These are phyloP conservation scores for Capronia coronata DNA, from an alignment of 2,329 filamentous ascomycete genomes.

Conservation along the genomic window DNA sequence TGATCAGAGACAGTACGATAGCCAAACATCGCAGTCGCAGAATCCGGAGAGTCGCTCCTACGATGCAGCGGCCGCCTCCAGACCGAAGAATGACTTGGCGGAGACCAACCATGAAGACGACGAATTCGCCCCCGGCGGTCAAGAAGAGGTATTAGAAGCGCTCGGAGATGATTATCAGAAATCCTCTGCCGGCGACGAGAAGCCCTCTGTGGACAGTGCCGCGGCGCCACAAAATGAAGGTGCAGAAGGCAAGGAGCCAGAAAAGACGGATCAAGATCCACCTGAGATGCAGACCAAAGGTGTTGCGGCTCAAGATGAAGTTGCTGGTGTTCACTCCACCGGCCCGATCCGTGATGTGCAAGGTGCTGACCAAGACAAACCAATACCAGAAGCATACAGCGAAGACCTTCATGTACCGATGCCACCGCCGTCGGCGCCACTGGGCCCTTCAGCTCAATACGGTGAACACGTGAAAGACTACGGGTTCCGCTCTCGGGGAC, in stretches of 20 bases:
- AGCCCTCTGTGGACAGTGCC: constrained; percentile 6
- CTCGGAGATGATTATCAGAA: constrained; percentile 27
- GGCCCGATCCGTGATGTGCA: constrained; percentile 1
- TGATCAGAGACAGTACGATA: constrained; percentile 21
- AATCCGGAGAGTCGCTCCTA: constrained; percentile 3
- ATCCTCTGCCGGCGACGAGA: constrained; percentile 7
- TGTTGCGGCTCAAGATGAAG: not conserved
- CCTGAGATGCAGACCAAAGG: constrained; percentile 6
- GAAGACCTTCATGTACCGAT: constrained; percentile 28
- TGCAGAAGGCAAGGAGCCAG: constrained; percentile 11
- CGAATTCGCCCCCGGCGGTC: constrained; percentile 34
- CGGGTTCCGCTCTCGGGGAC: constrained; percentile 30
- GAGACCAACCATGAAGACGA: constrained; percentile 30
- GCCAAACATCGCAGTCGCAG: constrained; percentile 10
- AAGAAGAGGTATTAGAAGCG: constrained; percentile 32
- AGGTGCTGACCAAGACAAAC: constrained; percentile 23
- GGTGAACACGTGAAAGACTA: constrained; percentile 14
- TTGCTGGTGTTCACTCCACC: not conserved
- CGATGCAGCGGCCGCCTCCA: constrained; percentile 19
- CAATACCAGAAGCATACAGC: constrained; percentile 27
- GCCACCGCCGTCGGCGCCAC: constrained; percentile 31
- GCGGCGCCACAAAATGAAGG: constrained; percentile 3
- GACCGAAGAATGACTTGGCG: constrained; percentile 10
- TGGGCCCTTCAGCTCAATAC: constrained; percentile 31
- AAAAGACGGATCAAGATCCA: constrained; percentile 5